Evolutionary conservation across 1,284 basidiomycete genomes (phyloP).

Genomic region (Pterula multifida): DNA sequence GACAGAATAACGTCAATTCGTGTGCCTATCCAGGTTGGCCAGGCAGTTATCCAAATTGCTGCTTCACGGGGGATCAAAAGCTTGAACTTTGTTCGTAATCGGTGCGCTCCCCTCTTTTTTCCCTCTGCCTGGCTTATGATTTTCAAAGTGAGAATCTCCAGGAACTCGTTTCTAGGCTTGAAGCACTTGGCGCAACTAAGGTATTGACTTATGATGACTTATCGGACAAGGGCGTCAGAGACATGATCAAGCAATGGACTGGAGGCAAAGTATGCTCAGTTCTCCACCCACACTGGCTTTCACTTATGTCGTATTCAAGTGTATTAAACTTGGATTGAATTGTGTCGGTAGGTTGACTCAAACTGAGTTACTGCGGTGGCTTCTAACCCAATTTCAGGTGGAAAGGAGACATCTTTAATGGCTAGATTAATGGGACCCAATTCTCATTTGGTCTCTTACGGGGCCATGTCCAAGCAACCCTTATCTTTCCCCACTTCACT

Average conservation of each 20-base stretch:
- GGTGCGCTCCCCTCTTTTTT: slow-evolving; percentile 28
- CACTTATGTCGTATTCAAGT: slow-evolving; percentile 23
- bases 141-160: slow-evolving; percentile 37
- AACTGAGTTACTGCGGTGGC: not conserved
- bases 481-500: slow-evolving; percentile 65
- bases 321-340: slow-evolving; percentile 61
- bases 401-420: slow-evolving; percentile 58
- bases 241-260: slow-evolving; percentile 46
- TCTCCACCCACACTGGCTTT: slow-evolving; percentile 1
- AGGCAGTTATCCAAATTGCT: slow-evolving; percentile 74
- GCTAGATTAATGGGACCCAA: slow-evolving; percentile 49
- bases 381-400: slow-evolving; percentile 21
- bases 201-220: slow-evolving; percentile 69
- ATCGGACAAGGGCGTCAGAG: slow-evolving; percentile 35
- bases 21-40: slow-evolving; percentile 45
- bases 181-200: slow-evolving; percentile 54
- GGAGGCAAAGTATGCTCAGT: slow-evolving; percentile 31
- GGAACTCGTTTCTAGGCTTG: slow-evolving; percentile 37
- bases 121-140: slow-evolving; percentile 2
- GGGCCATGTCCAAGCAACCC: slow-evolving; percentile 80
- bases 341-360: slow-evolving; percentile 36
- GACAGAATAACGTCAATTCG: not conserved
- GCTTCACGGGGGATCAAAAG: slow-evolving; percentile 55
- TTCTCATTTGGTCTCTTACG: slow-evolving; percentile 74
- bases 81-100: slow-evolving; percentile 65